Percentiles rank a stretch among this genome's conserved stretches.
Evolutionary conservation across 306 rosid genomes (phyloP).

Genomic region (Cucumis cinereus): DNA sequence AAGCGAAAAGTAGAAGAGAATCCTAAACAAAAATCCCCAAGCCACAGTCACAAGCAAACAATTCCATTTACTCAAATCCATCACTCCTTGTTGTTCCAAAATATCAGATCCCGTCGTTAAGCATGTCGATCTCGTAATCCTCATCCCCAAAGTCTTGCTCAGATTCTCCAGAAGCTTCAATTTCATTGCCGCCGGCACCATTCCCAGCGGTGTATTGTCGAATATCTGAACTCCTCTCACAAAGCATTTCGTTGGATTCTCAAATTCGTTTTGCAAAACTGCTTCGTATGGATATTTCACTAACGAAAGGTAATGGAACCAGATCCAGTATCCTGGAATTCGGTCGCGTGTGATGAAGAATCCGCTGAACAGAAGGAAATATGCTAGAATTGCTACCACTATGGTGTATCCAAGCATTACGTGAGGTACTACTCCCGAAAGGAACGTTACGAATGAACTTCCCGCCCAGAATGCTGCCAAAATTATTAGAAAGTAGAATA

Average conservation of each 20-base stretch:
- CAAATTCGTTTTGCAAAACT: slow-evolving; percentile 68
- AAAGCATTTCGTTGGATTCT: slow-evolving; percentile 43
- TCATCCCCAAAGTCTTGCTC: slow-evolving; percentile 52
- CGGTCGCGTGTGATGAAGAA: slow-evolving; percentile 78
- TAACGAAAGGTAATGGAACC: slow-evolving; percentile 81
- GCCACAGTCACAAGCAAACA: slow-evolving; percentile 76
- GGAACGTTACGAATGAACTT: slow-evolving; percentile 74
- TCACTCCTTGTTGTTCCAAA: slow-evolving; percentile 51
- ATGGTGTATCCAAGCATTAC: slow-evolving; percentile 86
- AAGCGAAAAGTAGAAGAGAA: slow-evolving; percentile 60
- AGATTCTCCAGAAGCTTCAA: slow-evolving; percentile 45
- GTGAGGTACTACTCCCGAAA: slow-evolving; percentile 86
- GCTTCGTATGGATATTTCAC: slow-evolving; percentile 84
- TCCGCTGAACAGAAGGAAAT: slow-evolving; percentile 85
- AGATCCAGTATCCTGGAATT: slow-evolving; percentile 76
- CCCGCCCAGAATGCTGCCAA: slow-evolving; percentile 86
- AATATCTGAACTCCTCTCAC: slow-evolving; percentile 75
- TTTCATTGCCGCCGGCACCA: slow-evolving; percentile 33
- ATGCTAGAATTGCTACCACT: slow-evolving; percentile 76
- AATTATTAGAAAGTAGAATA: slow-evolving; percentile 54
- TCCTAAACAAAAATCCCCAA: slow-evolving; percentile 90
- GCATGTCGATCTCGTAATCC: slow-evolving; percentile 54
- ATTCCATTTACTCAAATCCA: slow-evolving; percentile 72
- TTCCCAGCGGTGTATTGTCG: slow-evolving; percentile 51
- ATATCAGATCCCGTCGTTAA: slow-evolving; percentile 68